phyloP scores from a whole-genome alignment of 192 early-diverging fungal genomes.

The Bifiguratus adelaidae region DNA sequence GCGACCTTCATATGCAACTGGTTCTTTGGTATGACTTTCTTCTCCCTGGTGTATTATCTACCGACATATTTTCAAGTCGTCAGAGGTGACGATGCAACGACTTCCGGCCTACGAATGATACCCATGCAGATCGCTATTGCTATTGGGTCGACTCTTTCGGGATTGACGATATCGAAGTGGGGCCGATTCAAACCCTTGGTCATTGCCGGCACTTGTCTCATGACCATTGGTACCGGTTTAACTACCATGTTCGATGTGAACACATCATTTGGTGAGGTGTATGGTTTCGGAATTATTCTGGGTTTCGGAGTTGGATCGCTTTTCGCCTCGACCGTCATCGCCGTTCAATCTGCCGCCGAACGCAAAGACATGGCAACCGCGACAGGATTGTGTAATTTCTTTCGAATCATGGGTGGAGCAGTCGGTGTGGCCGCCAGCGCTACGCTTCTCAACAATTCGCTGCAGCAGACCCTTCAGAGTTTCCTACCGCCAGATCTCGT shows the following conservation, averaged over 20 bases:
- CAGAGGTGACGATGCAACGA: conserved; percentile 41
- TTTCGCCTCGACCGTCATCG: conserved; percentile 20
- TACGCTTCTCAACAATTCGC: conserved; percentile 14
- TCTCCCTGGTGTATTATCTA: conserved; percentile 13
- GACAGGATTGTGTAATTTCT: conserved; percentile 20
- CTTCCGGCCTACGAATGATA: conserved; percentile 24
- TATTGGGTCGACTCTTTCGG: conserved; percentile 5
- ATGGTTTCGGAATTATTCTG: conserved; percentile 13
- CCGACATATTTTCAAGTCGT: conserved; percentile 38
- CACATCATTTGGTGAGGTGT: conserved; percentile 5
- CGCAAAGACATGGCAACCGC: conserved; percentile 20
- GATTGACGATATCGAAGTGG: conserved; percentile 10
- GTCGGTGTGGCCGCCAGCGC: conserved; percentile 16
- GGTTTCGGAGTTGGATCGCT: conserved; percentile 17
- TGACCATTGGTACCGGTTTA: conserved; percentile 53
- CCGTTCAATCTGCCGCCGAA: conserved; percentile 14
- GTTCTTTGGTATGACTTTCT: conserved; percentile 24
- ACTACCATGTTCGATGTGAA: conserved; percentile 41
- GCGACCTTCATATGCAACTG: conserved; percentile 13
- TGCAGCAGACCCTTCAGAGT: conserved; percentile 7
- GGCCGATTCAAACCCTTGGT: conserved; percentile 12
- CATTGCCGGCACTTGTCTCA: conserved; percentile 44
- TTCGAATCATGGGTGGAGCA: conserved; percentile 15
- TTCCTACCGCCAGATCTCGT: conserved; percentile 4
- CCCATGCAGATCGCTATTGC: conserved; percentile 18